A percentile compares a stretch with the other conserved stretches of the same genome.
phyloP scores from a whole-genome alignment of 257 asterid species.

The Solanum dulcamara region DNA sequence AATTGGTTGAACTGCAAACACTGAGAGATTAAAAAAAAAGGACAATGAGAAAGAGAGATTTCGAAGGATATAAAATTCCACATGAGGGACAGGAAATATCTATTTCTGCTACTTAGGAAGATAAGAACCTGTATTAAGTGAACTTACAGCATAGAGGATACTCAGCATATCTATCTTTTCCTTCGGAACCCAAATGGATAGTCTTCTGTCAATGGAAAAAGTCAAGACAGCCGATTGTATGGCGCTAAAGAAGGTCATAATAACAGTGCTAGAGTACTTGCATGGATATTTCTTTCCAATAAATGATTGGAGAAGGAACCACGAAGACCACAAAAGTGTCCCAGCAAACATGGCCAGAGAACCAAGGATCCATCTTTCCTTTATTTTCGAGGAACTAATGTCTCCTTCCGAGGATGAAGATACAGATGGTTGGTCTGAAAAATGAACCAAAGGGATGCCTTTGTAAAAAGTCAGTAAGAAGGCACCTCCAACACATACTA shows the following conservation, averaged over 20 bases:
- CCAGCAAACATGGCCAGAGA: conserved; percentile 50
- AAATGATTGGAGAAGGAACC: conserved; percentile 58
- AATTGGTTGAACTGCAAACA: neutral
- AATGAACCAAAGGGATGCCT: conserved; percentile 48
- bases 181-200: conserved; percentile 37
- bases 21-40: neutral
- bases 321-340: conserved; percentile 59
- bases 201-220: conserved; percentile 23
- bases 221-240: conserved; percentile 49
- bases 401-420: neutral
- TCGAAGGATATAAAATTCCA: neutral
- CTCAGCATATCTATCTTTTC: conserved; percentile 35
- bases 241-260: conserved; percentile 62
- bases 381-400: neutral
- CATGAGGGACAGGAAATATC: neutral
- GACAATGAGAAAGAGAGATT: neutral
- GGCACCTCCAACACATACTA: conserved; percentile 63
- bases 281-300: conserved; percentile 58
- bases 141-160: conserved; percentile 47
- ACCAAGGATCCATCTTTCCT: conserved; percentile 48
- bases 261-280: conserved; percentile 64
- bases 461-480: conserved; percentile 30
- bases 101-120: neutral
- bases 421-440: conserved; percentile 2
- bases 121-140: neutral